Evolutionary conservation across 352 stramenopile genomes (phyloP).

Genomic region (Globisporangium abappressorium): DNA sequence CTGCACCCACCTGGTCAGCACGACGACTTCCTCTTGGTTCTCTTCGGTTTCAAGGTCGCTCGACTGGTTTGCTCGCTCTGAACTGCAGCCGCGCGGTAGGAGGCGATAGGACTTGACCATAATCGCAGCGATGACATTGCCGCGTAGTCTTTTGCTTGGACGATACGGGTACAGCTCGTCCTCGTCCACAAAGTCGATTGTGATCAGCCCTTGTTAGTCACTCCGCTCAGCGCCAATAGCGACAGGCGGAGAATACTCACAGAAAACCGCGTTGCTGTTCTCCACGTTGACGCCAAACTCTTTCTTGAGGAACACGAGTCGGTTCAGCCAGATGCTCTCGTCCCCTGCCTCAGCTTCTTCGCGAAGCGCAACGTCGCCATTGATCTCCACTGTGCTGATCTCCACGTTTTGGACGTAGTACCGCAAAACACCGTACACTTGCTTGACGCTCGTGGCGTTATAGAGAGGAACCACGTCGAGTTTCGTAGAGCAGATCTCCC

Average conservation of each 20-base stretch:
- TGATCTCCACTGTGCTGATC: constrained; percentile 11
- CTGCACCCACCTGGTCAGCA: constrained; percentile 36
- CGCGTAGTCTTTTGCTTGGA: background rate
- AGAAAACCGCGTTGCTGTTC: constrained; percentile 12
- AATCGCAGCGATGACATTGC: background rate
- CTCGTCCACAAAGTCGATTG: constrained; percentile 12
- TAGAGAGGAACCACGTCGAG: constrained; percentile 27
- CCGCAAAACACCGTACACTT: constrained; percentile 8
- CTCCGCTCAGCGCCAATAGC: background rate
- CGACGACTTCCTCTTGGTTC: constrained; percentile 15
- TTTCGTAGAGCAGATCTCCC: constrained; percentile 9
- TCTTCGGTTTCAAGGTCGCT: background rate
- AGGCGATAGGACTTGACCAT: background rate
- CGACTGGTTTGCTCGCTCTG: background rate
- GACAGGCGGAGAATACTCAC: constrained; percentile 2
- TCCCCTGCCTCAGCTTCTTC: constrained; percentile 4
- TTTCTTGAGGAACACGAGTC: constrained; percentile 1
- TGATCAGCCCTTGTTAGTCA: constrained; percentile 5
- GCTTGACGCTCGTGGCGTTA: constrained; percentile 13
- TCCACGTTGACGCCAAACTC: constrained; percentile 1
- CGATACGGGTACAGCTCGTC: constrained; percentile 16
- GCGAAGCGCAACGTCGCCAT: constrained; percentile 12
- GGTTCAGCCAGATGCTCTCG: constrained; percentile 5
- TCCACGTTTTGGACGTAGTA: constrained; percentile 13
- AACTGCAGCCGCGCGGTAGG: background rate